Percentiles rank a stretch among this genome's conserved stretches.
phyloP scores from a whole-genome alignment of 148 eudicot species.

The Silene conica region DNA sequence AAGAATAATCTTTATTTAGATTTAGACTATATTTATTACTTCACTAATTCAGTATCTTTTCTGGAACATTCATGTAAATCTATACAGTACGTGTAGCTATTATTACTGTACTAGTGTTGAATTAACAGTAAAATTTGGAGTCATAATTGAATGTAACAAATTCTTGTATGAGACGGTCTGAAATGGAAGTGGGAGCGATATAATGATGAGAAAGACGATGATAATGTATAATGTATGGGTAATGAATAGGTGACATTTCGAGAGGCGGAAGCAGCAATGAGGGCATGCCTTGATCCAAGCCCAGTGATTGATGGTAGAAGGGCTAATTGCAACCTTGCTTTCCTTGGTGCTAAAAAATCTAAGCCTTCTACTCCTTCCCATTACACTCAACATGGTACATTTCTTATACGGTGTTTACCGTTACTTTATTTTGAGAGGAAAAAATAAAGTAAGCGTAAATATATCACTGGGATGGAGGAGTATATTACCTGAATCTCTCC shows the following conservation, averaged over 20 bases:
- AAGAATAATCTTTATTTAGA: background rate
- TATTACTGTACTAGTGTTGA: no score
- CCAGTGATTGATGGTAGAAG: conserved; percentile 54
- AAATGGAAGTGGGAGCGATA: background rate
- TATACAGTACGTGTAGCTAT: background rate
- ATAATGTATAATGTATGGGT: no score
- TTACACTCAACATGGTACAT: conserved; percentile 20
- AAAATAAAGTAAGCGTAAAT: no score
- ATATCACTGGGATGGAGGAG: no score
- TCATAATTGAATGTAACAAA: no score
- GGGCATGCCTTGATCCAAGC: conserved; percentile 41
- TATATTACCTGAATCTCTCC: no score
- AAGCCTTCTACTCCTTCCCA: conserved; percentile 28
- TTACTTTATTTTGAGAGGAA: no score
- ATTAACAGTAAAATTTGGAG: no score
- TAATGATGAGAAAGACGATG: background rate
- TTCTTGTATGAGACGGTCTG: background rate
- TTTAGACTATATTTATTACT: background rate
- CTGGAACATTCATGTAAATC: background rate
- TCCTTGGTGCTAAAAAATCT: conserved; percentile 37
- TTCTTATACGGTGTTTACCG: background rate
- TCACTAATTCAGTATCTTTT: background rate
- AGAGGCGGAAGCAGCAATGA: conserved; percentile 48
- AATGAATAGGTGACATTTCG: conserved; percentile 39
- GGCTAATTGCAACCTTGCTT: conserved; percentile 55